A percentile compares a stretch with the other conserved stretches of the same genome.
phyloP scores from a whole-genome alignment of 495 filamentous ascomycete species.

The Penicillium coprophilum region DNA sequence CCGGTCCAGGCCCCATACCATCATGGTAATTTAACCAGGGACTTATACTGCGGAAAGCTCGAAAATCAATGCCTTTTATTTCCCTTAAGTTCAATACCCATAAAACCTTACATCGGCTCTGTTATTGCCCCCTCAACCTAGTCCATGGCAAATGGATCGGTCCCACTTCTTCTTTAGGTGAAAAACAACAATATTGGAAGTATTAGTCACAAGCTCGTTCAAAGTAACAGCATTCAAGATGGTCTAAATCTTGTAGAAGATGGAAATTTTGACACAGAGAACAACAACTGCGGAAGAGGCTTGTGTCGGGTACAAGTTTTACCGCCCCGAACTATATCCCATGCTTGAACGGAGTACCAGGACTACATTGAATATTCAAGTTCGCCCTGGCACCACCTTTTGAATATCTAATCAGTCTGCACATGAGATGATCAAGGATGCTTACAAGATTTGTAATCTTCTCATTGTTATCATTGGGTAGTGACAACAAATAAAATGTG shows the following conservation, averaged over 20 bases:
- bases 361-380: not conserved
- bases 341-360: not conserved
- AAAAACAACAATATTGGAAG: not conserved
- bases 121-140: not conserved
- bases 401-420: not conserved
- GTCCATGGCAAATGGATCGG: not conserved
- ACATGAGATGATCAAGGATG: not conserved
- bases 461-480: not conserved
- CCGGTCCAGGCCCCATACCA: not conserved
- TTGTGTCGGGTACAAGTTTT: not conserved
- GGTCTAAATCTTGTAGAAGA: too few species aligned
- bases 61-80: slow-evolving; percentile 14
- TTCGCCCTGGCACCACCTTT: not conserved
- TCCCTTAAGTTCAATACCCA: not conserved
- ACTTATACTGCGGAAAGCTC: slow-evolving; percentile 17
- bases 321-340: slow-evolving; percentile 8
- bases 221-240: not conserved
- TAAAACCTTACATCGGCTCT: not conserved
- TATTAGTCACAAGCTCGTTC: too few species aligned
- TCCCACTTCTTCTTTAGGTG: not conserved
- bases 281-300: not conserved
- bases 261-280: not conserved
- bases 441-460: not conserved
- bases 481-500: not conserved
- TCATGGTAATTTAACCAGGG: slow-evolving; percentile 22